These are phyloP conservation scores for Leishmania turanica DNA, from an alignment of 208 protist species.

Conservation along the genomic window DNA sequence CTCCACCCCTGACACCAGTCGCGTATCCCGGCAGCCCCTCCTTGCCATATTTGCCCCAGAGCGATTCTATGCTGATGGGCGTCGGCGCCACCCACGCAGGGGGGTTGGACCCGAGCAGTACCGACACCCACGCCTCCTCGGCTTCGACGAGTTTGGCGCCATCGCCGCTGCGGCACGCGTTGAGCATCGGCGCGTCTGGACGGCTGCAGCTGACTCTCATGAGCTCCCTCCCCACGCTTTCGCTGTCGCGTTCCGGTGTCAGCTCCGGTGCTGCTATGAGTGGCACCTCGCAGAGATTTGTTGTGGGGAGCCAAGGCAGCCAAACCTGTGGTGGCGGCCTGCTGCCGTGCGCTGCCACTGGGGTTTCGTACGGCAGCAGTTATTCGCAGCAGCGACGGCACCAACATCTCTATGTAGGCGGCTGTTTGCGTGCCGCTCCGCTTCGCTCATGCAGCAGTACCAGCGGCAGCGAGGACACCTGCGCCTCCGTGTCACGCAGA, in stretches of 20 bases:
- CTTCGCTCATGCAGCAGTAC: slow-evolving; percentile 7
- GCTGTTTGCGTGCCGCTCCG: background rate
- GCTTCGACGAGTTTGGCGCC: slow-evolving; percentile 17
- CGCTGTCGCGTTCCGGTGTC: background rate
- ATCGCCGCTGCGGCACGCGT: slow-evolving; percentile 31
- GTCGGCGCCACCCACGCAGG: background rate
- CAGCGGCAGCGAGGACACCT: slow-evolving; percentile 10
- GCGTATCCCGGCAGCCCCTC: background rate
- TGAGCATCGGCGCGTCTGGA: slow-evolving; percentile 25
- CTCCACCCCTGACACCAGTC: background rate
- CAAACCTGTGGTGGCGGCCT: background rate
- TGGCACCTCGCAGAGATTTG: background rate
- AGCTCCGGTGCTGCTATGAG: background rate
- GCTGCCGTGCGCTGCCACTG: background rate
- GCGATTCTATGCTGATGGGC: background rate
- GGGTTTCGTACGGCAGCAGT: background rate
- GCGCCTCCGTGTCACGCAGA: background rate
- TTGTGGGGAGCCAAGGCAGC: background rate
- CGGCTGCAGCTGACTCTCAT: slow-evolving; percentile 35
- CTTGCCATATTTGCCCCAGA: background rate
- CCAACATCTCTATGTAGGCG: background rate
- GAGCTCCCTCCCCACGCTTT: slow-evolving; percentile 18
- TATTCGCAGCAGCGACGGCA: background rate
- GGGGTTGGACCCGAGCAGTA: slow-evolving; percentile 4
- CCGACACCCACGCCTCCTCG: slow-evolving; percentile 11